Base-by-base conservation (phyloP, 371 early-diverging fungal species). In the Vairimorpha apis region DNA sequence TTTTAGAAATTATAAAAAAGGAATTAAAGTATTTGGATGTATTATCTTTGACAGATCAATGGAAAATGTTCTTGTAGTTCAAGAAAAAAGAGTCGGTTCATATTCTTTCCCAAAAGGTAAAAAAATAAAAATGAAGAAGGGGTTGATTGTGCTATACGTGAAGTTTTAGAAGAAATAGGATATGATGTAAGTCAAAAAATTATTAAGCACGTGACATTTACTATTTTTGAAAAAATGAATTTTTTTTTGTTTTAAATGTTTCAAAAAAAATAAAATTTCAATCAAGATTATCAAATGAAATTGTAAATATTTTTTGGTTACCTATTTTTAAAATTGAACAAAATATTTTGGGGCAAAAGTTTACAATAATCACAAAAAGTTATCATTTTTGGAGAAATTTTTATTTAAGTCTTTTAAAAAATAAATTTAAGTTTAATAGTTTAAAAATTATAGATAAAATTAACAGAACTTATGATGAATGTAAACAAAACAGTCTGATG, bases 101-200 rank as follows among this genome's bases (percentile, higher is more conserved):
- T 97, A 94, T 92, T 90, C 93, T 5, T 98, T 97, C 79, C 97
- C 99, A 23, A 92, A 90, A 65, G 99, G 99, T n/a, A 98, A 98
- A 78, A 94, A 95, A 92, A 92, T 83, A 89, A 92, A 82, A 89
- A 90, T 69, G 99, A 98, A 83, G 86, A 86, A 43, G 91, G 91
- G 74, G 83, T 86, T 58, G 84, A 85, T 33, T 98, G 99, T 85
- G 97, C 96, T 13, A 87, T 89, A 67, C 87, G 99, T 70, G 99
- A 98, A 84, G 90, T 88, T 66, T 35, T 87, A 60, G 98, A 98
- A 83, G 97, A 98, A 75, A 92, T 92, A 2, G 98, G 98, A 10
- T 95, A 89, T 81, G 92, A 96, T 80, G 87, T 90, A 16, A 75
- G 86, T 13, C 87, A 87, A 18, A 87, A 86, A 69, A 79, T 95